These are phyloP conservation scores for Plasmodium vinckei DNA, from an alignment of 169 alveolate species.

Conservation along the genomic window DNA sequence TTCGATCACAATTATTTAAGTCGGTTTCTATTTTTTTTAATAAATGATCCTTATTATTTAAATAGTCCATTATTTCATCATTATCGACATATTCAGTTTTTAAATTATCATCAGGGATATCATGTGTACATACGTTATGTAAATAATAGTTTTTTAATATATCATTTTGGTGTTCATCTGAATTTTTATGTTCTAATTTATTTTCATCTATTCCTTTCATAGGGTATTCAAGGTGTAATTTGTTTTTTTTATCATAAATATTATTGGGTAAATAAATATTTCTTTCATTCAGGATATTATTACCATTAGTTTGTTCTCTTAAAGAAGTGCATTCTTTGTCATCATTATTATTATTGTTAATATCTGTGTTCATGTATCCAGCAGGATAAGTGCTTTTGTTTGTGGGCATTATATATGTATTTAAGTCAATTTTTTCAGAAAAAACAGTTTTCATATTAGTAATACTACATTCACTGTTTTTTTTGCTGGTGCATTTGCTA, in stretches of 20 bases:
- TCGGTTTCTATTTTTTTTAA: conserved; percentile 45
- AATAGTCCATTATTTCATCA: conserved; percentile 58
- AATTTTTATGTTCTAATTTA: conserved; percentile 4
- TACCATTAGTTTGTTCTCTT: conserved; percentile 3
- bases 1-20: conserved; percentile 42
- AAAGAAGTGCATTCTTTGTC: not conserved
- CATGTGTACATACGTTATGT: conserved; percentile 50
- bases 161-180: conserved; percentile 20
- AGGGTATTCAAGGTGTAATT: not conserved
- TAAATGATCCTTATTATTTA: conserved; percentile 25
- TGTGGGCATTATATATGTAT: not conserved
- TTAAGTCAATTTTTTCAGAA: conserved; percentile 1
- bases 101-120: conserved; percentile 27
- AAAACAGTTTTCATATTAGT: conserved; percentile 12
- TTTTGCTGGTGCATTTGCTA: not conserved
- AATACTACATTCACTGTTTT: not conserved
- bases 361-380: not conserved
- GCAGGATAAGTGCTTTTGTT: not conserved
- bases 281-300: not conserved
- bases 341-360: not conserved
- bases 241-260: not conserved
- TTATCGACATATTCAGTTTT: conserved; percentile 42
- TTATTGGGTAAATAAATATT: not conserved
- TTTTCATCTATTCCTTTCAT: conserved; percentile 1
- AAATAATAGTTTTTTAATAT: conserved; percentile 42